Evolutionary conservation across 1,284 basidiomycete species (phyloP).

Genomic region (Kalmanozyma brasiliensis): DNA sequence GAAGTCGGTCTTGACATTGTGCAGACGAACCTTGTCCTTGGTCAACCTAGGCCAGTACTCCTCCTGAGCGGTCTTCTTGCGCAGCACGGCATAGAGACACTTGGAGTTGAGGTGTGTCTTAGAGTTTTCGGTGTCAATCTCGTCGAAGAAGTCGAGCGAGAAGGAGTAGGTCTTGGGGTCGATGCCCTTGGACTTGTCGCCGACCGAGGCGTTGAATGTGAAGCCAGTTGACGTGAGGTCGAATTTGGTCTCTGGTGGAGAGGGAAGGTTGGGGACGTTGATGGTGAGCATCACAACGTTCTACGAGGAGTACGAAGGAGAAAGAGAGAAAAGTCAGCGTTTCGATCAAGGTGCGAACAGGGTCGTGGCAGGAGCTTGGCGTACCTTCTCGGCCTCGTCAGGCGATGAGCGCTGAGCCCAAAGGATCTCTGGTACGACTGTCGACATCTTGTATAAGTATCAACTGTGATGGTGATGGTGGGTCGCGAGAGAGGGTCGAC

Average conservation of each 20-base stretch:
- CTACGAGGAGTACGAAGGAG: slow-evolving; percentile 7
- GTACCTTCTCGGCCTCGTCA: slow-evolving; percentile 60
- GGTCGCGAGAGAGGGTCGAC: neutral
- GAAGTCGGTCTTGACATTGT: slow-evolving; percentile 69
- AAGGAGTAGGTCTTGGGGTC: slow-evolving; percentile 61
- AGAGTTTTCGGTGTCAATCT: slow-evolving; percentile 61
- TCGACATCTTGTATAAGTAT: slow-evolving; percentile 30
- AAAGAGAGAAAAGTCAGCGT: slow-evolving; percentile 2
- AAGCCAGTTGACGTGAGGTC: slow-evolving; percentile 59
- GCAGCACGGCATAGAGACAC: slow-evolving; percentile 61
- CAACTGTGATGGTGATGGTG: neutral
- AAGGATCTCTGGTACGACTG: slow-evolving; percentile 63
- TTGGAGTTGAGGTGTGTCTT: slow-evolving; percentile 65
- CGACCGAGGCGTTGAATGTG: slow-evolving; percentile 56
- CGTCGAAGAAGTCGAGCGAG: slow-evolving; percentile 65
- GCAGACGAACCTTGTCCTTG: slow-evolving; percentile 68
- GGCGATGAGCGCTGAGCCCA: slow-evolving; percentile 66
- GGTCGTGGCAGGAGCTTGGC: slow-evolving; percentile 1
- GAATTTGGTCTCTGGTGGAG: slow-evolving; percentile 60
- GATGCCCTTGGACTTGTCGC: slow-evolving; percentile 59
- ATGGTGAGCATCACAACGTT: slow-evolving; percentile 67
- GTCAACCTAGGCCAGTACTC: slow-evolving; percentile 68
- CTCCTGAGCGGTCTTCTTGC: slow-evolving; percentile 61
- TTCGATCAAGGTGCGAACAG: neutral
- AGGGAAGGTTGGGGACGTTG: slow-evolving; percentile 66